A percentile compares a stretch with the other conserved stretches of the same genome.
Conservation (phyloP, 345 rosid species). For the Arabis alpina region DNA sequence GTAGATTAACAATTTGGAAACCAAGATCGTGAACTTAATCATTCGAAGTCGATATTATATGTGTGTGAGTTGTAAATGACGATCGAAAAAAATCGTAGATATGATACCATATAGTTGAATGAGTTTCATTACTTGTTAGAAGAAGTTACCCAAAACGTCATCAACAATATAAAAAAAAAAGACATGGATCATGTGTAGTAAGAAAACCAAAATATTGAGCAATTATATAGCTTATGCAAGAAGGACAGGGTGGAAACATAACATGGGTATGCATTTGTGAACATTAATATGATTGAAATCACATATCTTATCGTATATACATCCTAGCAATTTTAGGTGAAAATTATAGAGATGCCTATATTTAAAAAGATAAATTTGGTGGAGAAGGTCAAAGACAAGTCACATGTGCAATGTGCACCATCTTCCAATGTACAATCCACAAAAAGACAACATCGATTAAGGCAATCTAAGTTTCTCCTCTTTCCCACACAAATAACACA, state of each 20-base stretch:
- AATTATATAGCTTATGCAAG: neutral
- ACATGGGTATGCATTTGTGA: constrained; percentile 16
- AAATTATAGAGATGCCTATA: neutral
- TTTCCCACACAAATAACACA: constrained; percentile 44
- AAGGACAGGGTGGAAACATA: constrained; percentile 26
- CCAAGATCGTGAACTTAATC: constrained; percentile 14
- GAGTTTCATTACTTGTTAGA: neutral
- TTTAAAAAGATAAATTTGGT: neutral
- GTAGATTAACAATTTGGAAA: constrained; percentile 6
- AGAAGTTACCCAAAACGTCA: neutral
- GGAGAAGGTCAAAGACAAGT: constrained; percentile 45
- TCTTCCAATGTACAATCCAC: constrained; percentile 38
- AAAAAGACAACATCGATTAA: constrained; percentile 46
- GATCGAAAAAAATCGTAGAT: neutral
- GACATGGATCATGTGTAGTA: neutral
- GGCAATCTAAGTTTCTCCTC: constrained; percentile 43
- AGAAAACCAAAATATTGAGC: constrained; percentile 12
- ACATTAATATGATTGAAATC: no score
- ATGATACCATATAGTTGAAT: neutral
- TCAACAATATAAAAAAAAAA: neutral
- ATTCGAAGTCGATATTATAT: neutral
- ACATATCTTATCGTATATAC: neutral
- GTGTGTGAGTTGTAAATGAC: neutral
- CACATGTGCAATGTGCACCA: constrained; percentile 46
- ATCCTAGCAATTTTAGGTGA: neutral